Evolutionary conservation across 2,329 filamentous ascomycete genomes (phyloP), one percentile per base, ranked within the genome.

Genomic region (Ampelomyces quisqualis): DNA sequence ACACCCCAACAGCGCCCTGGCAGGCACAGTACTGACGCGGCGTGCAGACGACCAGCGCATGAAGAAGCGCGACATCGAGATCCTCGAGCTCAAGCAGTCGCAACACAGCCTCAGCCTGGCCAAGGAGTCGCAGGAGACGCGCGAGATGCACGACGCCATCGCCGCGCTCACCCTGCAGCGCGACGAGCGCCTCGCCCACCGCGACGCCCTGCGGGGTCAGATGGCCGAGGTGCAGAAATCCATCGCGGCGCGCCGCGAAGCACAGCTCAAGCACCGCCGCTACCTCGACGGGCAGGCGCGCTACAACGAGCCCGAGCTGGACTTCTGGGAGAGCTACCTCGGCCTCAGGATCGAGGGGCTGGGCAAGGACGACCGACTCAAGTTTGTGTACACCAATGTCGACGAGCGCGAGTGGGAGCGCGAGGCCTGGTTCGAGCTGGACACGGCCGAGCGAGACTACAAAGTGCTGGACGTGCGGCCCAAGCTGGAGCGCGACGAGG

Each of bases 261-360:
- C 85, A 9, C 86, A 90, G 70, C 76, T 82, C 36, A 80, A 80
- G 49, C 82, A 88, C 64, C 82, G 86, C 33, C 78, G 81, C 48
- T 83, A 88, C 55, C 76, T 95, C 24, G 88, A 94, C 58, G 80
- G 85, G 2, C 91, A 97, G 71, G 81, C 86, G 38, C 81, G 89
- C 22, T 87, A 91, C 70, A 97, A 98, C 69, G 80, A 88, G 29
- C 93, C 93, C 0, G 93, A 98, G 73, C 77, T 98, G 31, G 87
- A 90, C 55, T 97, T 97, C 65, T 98, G 93, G 93, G 87, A 95
- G 66, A 86, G 85, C 39, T 93, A 91, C 64, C 74, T 98, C 45
- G 90, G 91, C 43, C 69, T 97, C 64, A 77, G 86, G 46, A 94
- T 98, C 61, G 91, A 97, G 64, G 91, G 91, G 2, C 87, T 88